Evolutionary conservation across 768 basidiomycete species (phyloP).

Genomic region (Macrolepiota fuliginosa): DNA sequence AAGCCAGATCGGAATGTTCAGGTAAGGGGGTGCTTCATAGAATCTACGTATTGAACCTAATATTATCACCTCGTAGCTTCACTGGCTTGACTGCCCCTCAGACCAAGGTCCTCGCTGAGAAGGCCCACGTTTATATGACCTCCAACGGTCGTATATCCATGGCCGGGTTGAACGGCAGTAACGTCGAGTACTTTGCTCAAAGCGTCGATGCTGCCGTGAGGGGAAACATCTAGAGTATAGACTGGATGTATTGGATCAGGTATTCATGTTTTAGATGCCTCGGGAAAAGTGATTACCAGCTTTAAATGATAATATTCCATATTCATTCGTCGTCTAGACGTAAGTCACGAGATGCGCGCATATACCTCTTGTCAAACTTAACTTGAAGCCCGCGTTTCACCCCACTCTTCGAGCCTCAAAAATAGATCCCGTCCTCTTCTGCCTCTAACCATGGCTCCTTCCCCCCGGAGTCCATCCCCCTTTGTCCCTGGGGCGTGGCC

Average conservation of each 20-base stretch:
- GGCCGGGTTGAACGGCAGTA: conserved; percentile 82
- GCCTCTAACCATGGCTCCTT: conserved; percentile 2
- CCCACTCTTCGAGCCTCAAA: neutral
- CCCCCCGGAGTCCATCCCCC: conserved; percentile 26
- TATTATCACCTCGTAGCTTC: conserved; percentile 49
- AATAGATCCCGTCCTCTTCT: neutral
- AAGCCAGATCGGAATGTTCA: conserved; percentile 97
- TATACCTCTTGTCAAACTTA: neutral
- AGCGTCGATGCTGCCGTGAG: conserved; percentile 81
- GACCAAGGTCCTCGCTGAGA: conserved; percentile 79
- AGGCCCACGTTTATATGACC: conserved; percentile 94
- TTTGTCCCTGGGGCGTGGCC: conserved; percentile 47
- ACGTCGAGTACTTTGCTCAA: conserved; percentile 90
- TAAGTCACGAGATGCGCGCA: conserved; percentile 7
- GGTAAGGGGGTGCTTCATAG: conserved; percentile 45
- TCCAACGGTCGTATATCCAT: conserved; percentile 90
- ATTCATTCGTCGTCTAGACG: neutral
- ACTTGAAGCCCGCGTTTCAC: neutral
- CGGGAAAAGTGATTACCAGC: conserved; percentile 9
- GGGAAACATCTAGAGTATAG: conserved; percentile 55
- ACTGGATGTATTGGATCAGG: neutral
- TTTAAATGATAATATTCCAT: conserved; percentile 1
- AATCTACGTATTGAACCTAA: neutral
- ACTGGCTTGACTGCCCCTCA: conserved; percentile 81
- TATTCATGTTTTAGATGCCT: neutral